phyloP scores from a whole-genome alignment of 1,284 basidiomycete species.

The Acaromyces ingoldii region DNA sequence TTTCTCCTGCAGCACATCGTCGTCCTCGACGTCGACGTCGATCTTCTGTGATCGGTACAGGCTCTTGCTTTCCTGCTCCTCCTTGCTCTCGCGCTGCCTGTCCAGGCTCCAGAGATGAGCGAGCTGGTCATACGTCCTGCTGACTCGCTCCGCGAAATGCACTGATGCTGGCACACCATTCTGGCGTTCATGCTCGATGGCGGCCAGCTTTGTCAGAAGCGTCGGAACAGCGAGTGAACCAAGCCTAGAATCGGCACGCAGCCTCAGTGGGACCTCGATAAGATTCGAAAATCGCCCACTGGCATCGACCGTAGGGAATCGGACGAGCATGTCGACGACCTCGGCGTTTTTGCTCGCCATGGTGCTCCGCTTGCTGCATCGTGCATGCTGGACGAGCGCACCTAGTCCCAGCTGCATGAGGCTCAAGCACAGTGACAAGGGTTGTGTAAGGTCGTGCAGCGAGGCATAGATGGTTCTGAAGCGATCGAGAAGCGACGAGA shows the following conservation, averaged over 20 bases:
- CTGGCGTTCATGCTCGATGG: too few relatives aligned
- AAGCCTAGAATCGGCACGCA: conserved; percentile 20
- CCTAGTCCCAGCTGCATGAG: conserved; percentile 73
- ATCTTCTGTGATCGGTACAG: conserved; percentile 71
- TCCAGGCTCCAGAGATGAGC: conserved; percentile 78
- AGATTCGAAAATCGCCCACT: conserved; percentile 26
- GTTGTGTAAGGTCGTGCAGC: conserved; percentile 66
- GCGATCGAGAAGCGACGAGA: conserved; percentile 54
- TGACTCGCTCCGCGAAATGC: conserved; percentile 55
- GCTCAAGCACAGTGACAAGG: conserved; percentile 63
- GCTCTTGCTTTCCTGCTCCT: conserved; percentile 64
- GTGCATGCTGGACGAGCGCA: conserved; percentile 51
- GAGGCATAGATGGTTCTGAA: conserved; percentile 53
- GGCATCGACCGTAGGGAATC: conserved; percentile 41
- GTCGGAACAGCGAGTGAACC: conserved; percentile 9
- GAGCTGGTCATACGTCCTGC: conserved; percentile 63
- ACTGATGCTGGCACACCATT: too few relatives aligned
- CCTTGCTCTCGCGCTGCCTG: conserved; percentile 65
- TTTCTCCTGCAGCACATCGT: conserved; percentile 65
- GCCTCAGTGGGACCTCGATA: conserved; percentile 29
- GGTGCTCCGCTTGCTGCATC: conserved; percentile 16
- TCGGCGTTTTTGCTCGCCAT: conserved; percentile 16
- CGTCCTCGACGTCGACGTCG: conserved; percentile 62
- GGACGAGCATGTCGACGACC: conserved; percentile 34
- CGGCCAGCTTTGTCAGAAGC: conserved; percentile 52